Conservation (phyloP, 108 stramenopile genomes). For the Chaetoceros muelleri region DNA sequence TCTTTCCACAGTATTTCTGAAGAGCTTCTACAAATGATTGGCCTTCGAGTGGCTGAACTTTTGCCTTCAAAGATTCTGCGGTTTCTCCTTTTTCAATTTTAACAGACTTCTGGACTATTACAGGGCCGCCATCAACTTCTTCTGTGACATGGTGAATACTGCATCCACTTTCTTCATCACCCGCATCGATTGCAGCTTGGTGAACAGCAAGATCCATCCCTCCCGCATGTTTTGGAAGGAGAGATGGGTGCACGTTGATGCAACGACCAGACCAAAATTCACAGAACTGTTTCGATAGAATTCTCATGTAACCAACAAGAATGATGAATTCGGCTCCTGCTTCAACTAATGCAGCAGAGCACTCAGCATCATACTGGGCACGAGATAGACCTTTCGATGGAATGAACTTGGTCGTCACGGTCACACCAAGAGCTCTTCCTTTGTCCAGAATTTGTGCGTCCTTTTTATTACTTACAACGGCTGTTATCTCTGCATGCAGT, state of each 20-base stretch:
- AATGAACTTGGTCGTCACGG: slow-evolving; percentile 73
- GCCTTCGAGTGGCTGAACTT: slow-evolving; percentile 94
- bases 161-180: slow-evolving; percentile 89
- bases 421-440: slow-evolving; percentile 72
- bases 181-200: slow-evolving; percentile 93
- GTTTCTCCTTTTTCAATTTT: slow-evolving; percentile 78
- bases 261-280: slow-evolving; percentile 87
- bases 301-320: slow-evolving; percentile 99
- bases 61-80: slow-evolving; percentile 90
- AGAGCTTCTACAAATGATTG: slow-evolving; percentile 94
- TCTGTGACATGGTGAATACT: slow-evolving; percentile 97
- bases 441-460: slow-evolving; percentile 82
- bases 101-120: slow-evolving; percentile 84
- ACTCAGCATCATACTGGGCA: slow-evolving; percentile 88
- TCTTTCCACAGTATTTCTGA: slow-evolving; percentile 46
- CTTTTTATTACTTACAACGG: slow-evolving; percentile 85
- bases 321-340: slow-evolving; percentile 91
- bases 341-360: slow-evolving; percentile 75
- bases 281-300: slow-evolving; percentile 81
- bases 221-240: slow-evolving; percentile 96
- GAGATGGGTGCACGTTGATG: slow-evolving; percentile 97
- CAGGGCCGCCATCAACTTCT: slow-evolving; percentile 94
- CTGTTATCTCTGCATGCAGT: slow-evolving; percentile 84
- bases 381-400: slow-evolving; percentile 74
- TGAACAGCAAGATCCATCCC: slow-evolving; percentile 97